Evolutionary conservation across 345 rosid genomes (phyloP).

Genomic region (Acer campestre): DNA sequence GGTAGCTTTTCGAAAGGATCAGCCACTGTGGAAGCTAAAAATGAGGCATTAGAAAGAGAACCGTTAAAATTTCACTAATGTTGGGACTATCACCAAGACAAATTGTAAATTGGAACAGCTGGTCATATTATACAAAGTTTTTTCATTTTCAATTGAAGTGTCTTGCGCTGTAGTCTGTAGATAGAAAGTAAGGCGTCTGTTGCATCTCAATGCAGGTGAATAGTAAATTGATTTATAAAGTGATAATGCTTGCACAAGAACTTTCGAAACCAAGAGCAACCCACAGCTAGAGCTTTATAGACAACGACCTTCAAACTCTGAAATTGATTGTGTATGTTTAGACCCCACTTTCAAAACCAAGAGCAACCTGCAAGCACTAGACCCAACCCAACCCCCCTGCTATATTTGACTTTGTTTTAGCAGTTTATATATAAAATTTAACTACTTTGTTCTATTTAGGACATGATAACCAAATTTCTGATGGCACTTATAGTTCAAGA

Average conservation of each 20-base stretch:
- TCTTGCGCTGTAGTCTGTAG: neutral
- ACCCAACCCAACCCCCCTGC: too few relatives aligned
- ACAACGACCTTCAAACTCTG: too few relatives aligned
- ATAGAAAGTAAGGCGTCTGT: neutral
- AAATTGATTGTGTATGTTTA: too few relatives aligned
- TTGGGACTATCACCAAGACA: neutral
- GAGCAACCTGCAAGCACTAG: too few relatives aligned
- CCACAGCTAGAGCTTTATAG: too few relatives aligned
- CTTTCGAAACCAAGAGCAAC: neutral
- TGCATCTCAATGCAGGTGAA: too few relatives aligned
- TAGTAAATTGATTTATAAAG: neutral
- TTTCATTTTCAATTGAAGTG: neutral
- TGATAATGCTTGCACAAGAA: neutral
- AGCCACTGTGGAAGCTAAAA: neutral
- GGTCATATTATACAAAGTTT: neutral
- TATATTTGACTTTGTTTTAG: too few relatives aligned
- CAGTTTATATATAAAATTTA: too few relatives aligned
- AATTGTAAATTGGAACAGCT: neutral
- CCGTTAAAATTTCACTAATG: neutral
- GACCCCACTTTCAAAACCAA: too few relatives aligned
- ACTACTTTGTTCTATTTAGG: too few relatives aligned
- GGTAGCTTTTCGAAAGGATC: neutral
- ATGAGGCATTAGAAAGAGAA: neutral
- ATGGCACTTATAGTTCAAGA: neutral
- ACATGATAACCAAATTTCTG: neutral